Conservation (phyloP, 495 filamentous ascomycete species). For the Oidiodendron maius region DNA sequence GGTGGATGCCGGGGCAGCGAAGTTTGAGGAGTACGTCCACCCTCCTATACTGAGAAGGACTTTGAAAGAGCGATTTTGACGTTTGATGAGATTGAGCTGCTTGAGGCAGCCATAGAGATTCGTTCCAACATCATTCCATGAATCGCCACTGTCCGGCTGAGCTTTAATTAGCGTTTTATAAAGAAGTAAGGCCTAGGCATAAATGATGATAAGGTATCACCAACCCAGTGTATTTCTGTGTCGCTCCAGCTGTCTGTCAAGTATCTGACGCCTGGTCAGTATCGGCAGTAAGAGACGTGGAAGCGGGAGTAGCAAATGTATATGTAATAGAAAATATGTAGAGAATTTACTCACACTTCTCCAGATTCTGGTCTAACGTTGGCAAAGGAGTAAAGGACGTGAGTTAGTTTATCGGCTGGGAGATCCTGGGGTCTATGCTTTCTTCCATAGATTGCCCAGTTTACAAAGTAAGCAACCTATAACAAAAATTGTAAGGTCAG, state of each 20-base stretch:
- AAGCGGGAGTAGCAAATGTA: not conserved
- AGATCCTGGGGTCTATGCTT: slow-evolving; percentile 84
- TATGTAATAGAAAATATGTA: not conserved
- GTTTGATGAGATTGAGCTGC: slow-evolving; percentile 89
- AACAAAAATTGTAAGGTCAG: not conserved
- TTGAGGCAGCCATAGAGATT: slow-evolving; percentile 92
- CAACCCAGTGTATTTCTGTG: slow-evolving; percentile 73
- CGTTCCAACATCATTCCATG: slow-evolving; percentile 59
- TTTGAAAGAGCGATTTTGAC: slow-evolving; percentile 81
- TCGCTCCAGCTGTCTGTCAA: slow-evolving; percentile 84
- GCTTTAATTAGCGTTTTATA: not conserved
- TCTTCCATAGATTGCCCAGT: slow-evolving; percentile 87
- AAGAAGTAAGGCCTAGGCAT: not conserved
- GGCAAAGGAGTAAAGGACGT: slow-evolving; percentile 74
- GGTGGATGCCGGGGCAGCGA: slow-evolving; percentile 65
- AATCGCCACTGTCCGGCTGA: slow-evolving; percentile 43
- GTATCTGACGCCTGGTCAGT: slow-evolving; percentile 36
- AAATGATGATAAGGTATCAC: not conserved
- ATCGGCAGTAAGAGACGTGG: not conserved
- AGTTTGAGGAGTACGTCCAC: slow-evolving; percentile 92
- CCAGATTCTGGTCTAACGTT: slow-evolving; percentile 59
- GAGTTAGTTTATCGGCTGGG: slow-evolving; percentile 81
- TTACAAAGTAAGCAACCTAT: slow-evolving; percentile 79
- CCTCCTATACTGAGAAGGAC: slow-evolving; percentile 90
- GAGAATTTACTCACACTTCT: slow-evolving; percentile 48